Conservation (phyloP, 345 rosid species). For the Ricinus communis region DNA sequence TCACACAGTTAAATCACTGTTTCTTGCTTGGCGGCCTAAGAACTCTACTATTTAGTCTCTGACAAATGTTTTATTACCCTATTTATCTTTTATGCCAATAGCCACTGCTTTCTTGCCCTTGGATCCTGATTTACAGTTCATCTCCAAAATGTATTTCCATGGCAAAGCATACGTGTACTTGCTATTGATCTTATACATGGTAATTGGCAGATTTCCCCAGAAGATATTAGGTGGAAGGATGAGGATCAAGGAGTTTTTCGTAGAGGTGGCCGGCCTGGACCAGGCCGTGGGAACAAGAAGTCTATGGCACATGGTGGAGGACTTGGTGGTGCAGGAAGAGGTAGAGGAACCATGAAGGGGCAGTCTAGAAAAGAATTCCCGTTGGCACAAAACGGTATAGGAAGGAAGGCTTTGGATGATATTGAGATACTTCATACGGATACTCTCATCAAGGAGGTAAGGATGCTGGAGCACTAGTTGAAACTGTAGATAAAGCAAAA, state of each 20-base stretch:
- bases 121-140: neutral
- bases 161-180: neutral
- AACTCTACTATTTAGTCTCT: too few relatives aligned
- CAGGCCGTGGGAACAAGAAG: constrained; percentile 73
- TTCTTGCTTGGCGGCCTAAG: neutral
- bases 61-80: neutral
- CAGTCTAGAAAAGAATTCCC: constrained; percentile 52
- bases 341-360: constrained; percentile 63
- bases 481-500: neutral
- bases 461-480: neutral
- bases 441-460: constrained; percentile 84
- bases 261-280: constrained; percentile 77
- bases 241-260: constrained; percentile 68
- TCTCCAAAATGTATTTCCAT: neutral
- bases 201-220: constrained; percentile 66
- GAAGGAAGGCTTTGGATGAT: constrained; percentile 76
- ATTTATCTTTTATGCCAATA: neutral
- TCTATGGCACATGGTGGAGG: constrained; percentile 66
- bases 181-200: neutral
- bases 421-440: constrained; percentile 93
- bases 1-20: neutral
- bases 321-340: constrained; percentile 62
- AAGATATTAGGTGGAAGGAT: constrained; percentile 89
- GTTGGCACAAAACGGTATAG: constrained; percentile 62
- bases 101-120: neutral